phyloP scores from a whole-genome alignment of 176 grass and related monocot species.

The Elaeis guineensis region DNA sequence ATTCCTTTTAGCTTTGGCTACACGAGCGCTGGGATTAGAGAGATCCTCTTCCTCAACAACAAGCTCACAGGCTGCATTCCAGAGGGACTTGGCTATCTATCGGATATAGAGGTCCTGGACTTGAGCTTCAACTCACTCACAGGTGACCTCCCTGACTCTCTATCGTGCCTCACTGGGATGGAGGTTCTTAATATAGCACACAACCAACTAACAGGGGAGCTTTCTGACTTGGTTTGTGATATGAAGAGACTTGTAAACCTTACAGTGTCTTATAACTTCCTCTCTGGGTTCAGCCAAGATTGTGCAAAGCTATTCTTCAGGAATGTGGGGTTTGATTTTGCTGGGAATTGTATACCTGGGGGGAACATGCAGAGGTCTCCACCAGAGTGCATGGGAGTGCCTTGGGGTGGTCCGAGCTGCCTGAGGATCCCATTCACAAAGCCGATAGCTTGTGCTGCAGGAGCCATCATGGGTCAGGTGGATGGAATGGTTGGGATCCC shows the following conservation, averaged over 20 bases:
- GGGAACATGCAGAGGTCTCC: conserved; percentile 64
- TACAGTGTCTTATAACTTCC: conserved; percentile 81
- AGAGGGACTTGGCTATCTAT: conserved; percentile 57
- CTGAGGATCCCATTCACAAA: conserved; percentile 39
- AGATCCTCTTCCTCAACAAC: conserved; percentile 87
- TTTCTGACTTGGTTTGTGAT: conserved; percentile 64
- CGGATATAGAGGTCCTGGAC: conserved; percentile 67
- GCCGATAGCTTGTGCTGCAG: conserved; percentile 26
- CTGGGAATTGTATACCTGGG: conserved; percentile 74
- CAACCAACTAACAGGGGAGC: conserved; percentile 67
- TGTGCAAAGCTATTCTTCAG: conserved; percentile 40
- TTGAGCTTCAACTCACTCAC: conserved; percentile 70
- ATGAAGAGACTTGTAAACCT: conserved; percentile 71
- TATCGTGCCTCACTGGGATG: conserved; percentile 67
- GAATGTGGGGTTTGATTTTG: conserved; percentile 63
- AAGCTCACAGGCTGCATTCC: conserved; percentile 85
- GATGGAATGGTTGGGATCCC: too few species aligned
- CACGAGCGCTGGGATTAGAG: conserved; percentile 36
- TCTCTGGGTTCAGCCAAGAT: conserved; percentile 61
- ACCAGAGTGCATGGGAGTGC: conserved; percentile 49
- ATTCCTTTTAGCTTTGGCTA: conserved; percentile 49
- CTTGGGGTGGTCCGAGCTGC: conserved; percentile 56
- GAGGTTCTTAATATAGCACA: conserved; percentile 95
- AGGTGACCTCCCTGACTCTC: conserved; percentile 51
- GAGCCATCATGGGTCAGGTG: too few species aligned